Percentiles rank a stretch among this genome's conserved stretches.
phyloP scores from a whole-genome alignment of 352 stramenopile species.

The Globisporangium heterothallicum region DNA sequence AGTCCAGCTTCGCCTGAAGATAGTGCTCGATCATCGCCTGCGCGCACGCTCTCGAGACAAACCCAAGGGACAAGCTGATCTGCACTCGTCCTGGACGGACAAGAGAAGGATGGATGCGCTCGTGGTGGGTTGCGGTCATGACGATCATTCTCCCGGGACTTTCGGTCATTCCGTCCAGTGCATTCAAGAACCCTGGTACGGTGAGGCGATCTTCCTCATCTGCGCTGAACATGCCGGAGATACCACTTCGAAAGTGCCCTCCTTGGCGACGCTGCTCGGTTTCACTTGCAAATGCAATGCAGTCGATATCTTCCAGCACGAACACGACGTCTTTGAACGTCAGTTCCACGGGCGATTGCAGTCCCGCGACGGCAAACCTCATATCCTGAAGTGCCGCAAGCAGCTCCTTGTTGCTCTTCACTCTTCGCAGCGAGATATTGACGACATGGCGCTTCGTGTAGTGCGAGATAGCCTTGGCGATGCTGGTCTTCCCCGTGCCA shows the following conservation, averaged over 20 bases:
- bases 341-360: slow-evolving; percentile 35
- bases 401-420: slow-evolving; percentile 53
- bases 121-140: slow-evolving; percentile 5
- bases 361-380: slow-evolving; percentile 26
- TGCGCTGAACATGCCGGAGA: too few species aligned
- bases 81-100: slow-evolving; percentile 8
- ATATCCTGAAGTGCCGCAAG: slow-evolving; percentile 42
- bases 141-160: slow-evolving; percentile 7
- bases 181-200: slow-evolving; percentile 3
- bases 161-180: slow-evolving; percentile 7
- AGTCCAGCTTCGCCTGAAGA: slow-evolving; percentile 54
- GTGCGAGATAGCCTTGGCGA: slow-evolving; percentile 63
- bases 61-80: neutral
- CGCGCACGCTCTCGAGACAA: neutral
- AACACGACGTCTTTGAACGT: slow-evolving; percentile 62
- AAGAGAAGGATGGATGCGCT: neutral
- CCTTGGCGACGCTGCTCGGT: neutral
- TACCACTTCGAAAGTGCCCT: neutral
- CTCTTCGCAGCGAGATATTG: slow-evolving; percentile 22
- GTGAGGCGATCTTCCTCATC: slow-evolving; percentile 1
- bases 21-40: slow-evolving; percentile 13
- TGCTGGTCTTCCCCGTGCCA: slow-evolving; percentile 67
- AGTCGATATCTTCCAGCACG: slow-evolving; percentile 63
- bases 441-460: slow-evolving; percentile 45
- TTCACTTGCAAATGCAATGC: slow-evolving; percentile 3